Base-by-base conservation (phyloP, 2,329 filamentous ascomycete species). In the Davidsoniella eucalypti region DNA sequence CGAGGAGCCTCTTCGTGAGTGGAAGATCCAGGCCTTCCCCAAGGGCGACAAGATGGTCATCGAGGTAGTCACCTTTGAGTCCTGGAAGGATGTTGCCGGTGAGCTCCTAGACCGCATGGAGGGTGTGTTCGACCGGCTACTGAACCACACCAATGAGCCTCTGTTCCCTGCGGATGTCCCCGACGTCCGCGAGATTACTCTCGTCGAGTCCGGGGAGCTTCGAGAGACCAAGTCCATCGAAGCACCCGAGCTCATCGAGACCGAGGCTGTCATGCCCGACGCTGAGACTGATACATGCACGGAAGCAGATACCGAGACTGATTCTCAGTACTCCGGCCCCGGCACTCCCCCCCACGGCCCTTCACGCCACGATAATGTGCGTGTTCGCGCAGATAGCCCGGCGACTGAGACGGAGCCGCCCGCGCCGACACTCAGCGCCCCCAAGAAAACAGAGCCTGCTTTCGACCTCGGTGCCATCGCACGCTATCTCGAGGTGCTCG, bases 1-100 rank as follows among this genome's bases (percentile, higher is more conserved):
- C 56, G 66, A 71, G 29, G 74, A 78, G 55, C 73, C 72, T 37
- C 60, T 76, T 40, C 61, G 67, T 16, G 71, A 71, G 58, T 78
- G 76, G 66, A 78, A 80, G 65, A 68, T 79, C 38, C 75, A 82
- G 66, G 76, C 68, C 18, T 82, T 73, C 62, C 69, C 70, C 26
- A 67, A 64, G 46, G 73, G 68, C 4, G 73, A 70, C 53, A 40
- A 42, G 10, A 61, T 73, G 59, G 71, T 68, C 44, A 63, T 80
- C 47, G 76, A 79, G 64, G 68, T 80, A 58, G 73, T 80, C 17
- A 78, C 75, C 2, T 72, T 76, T 55, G 64, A 73, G 58, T 71
- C 68, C 44, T 78, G 75, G 72, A 65, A 63, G 9, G 64, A 60
- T 0, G 69, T 75, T 46, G 76, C 75, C 1, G 61, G 64, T 43